A percentile compares a stretch with the other conserved stretches of the same genome.
Conservation (phyloP, 2,329 filamentous ascomycete species). For the Albifimbria verrucaria region DNA sequence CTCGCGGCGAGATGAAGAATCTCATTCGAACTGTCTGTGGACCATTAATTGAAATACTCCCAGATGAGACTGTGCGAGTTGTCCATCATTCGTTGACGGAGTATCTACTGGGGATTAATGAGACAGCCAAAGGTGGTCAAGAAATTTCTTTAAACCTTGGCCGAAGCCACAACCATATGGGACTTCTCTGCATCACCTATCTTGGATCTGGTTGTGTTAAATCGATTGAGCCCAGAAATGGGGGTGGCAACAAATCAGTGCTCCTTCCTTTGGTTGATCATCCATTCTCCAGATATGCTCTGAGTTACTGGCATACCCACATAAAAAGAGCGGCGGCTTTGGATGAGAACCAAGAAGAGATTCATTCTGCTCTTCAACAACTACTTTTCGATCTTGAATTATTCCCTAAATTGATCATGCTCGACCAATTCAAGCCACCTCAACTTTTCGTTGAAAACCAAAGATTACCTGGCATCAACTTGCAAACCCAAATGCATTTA, state of each 20-base stretch:
- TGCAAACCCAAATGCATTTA: too few species aligned
- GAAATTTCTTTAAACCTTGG: not conserved
- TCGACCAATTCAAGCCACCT: too few species aligned
- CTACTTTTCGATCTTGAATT: not conserved
- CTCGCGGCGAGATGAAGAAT: conserved; percentile 26
- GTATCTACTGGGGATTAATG: conserved; percentile 24
- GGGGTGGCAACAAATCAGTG: too few species aligned
- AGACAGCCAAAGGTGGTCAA: not conserved
- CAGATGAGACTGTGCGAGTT: conserved; percentile 39
- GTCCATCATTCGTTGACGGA: conserved; percentile 47
- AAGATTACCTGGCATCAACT: too few species aligned
- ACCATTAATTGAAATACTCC: conserved; percentile 39
- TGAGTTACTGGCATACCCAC: not conserved
- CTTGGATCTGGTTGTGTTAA: not conserved
- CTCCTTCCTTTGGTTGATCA: too few species aligned
- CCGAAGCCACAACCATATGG: not conserved
- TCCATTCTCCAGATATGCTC: not conserved
- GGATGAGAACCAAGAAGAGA: not conserved
- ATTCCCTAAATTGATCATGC: too few species aligned
- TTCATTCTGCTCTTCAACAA: not conserved
- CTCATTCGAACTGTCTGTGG: conserved; percentile 35
- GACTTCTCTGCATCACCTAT: not conserved
- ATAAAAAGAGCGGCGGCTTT: not conserved
- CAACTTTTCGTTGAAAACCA: too few species aligned
- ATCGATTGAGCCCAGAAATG: too few species aligned